Evolutionary conservation across 108 stramenopile genomes (phyloP).

Genomic region (Pseudonitzschia multistriata): DNA sequence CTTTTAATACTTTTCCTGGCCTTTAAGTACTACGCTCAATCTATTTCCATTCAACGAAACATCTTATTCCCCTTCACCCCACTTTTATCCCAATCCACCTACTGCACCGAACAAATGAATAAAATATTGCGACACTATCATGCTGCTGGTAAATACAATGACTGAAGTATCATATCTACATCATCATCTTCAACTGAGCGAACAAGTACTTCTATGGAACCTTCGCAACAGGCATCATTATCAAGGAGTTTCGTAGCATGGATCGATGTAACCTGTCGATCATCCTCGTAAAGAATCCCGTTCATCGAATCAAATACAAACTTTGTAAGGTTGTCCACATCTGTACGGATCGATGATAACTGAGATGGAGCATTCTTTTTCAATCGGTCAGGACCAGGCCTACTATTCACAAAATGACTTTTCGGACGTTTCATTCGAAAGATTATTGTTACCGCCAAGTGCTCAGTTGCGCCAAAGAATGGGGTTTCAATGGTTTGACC

Average conservation of each 20-base stretch:
- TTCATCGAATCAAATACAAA: conserved; percentile 87
- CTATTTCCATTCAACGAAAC: too few species aligned
- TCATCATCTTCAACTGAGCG: conserved; percentile 40
- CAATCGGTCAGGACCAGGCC: conserved; percentile 49
- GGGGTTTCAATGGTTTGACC: conserved; percentile 3
- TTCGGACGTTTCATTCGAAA: conserved; percentile 77
- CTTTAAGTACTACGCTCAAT: too few species aligned
- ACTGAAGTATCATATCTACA: conserved; percentile 17
- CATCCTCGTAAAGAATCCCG: conserved; percentile 69
- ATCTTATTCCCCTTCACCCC: too few species aligned
- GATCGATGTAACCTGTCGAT: conserved; percentile 70
- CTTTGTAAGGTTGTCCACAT: conserved; percentile 84
- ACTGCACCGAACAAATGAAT: not conserved
- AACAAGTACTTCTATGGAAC: conserved; percentile 60
- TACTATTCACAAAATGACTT: conserved; percentile 57
- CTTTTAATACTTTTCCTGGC: too few species aligned
- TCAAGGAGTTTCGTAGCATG: conserved; percentile 70
- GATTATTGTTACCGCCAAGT: conserved; percentile 48
- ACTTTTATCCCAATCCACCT: not conserved
- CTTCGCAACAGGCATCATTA: conserved; percentile 55
- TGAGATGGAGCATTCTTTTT: conserved; percentile 41
- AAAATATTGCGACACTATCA: not conserved
- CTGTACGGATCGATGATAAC: conserved; percentile 39
- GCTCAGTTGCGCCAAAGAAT: conserved; percentile 29
- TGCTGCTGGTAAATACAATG: not conserved